Percentiles rank a stretch among this genome's conserved stretches.
Conservation (phyloP, 2,329 filamentous ascomycete genomes). For the Colletotrichum euphorbiae region DNA sequence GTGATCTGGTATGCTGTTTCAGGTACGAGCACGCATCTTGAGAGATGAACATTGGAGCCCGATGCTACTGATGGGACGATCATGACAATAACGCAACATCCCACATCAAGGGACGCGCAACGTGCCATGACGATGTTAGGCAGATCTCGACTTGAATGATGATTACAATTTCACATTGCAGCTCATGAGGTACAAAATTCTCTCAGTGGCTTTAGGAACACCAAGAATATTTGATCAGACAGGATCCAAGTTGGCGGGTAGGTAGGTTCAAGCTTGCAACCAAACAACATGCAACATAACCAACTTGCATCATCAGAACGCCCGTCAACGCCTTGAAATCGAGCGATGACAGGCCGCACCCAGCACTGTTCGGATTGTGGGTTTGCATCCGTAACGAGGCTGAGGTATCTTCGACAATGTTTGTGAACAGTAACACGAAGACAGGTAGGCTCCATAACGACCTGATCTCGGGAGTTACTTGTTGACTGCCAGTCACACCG, state of each 20-base stretch:
- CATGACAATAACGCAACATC: too few species aligned
- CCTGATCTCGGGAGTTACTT: too few species aligned
- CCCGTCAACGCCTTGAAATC: not conserved
- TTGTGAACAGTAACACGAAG: not conserved
- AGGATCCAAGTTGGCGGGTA: not conserved
- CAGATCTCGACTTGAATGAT: not conserved
- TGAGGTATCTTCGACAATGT: not conserved
- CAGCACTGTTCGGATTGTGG: slow-evolving; percentile 10
- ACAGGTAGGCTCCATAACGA: not conserved
- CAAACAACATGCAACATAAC: not conserved
- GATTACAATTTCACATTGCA: not conserved
- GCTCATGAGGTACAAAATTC: not conserved
- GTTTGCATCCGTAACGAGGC: not conserved
- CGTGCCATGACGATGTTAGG: not conserved
- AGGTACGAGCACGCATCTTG: too few species aligned
- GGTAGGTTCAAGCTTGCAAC: not conserved
- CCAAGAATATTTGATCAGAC: not conserved
- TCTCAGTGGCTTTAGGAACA: not conserved
- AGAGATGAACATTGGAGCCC: too few species aligned
- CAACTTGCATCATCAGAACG: slow-evolving; percentile 10
- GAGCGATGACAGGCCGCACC: slow-evolving; percentile 9
- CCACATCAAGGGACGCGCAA: not conserved
- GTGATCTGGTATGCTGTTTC: too few species aligned
- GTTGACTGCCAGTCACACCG: too few species aligned
- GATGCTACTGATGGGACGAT: too few species aligned